phyloP scores from a whole-genome alignment of 1,139 yeast genomes.

The Meyerozyma carpophila region DNA sequence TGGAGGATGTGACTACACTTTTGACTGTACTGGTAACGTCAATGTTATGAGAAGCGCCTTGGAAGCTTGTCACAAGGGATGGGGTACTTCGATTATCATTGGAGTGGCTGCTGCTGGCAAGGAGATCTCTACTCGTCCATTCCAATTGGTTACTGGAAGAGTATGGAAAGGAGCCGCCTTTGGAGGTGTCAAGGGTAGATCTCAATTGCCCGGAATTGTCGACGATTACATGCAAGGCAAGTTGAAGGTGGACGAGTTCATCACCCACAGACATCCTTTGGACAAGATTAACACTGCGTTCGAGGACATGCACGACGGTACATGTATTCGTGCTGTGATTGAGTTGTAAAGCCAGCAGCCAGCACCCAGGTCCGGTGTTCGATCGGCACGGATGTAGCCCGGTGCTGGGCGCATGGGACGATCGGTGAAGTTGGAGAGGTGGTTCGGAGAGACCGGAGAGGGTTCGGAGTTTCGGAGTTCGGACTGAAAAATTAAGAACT shows the following conservation, averaged over 20 bases:
- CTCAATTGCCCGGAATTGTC: constrained; percentile 89
- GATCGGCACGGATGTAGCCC: no score
- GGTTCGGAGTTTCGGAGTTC: no score
- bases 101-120: constrained; percentile 99
- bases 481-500: no score
- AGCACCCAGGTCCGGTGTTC: neutral
- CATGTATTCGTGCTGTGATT: constrained; percentile 89
- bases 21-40: constrained; percentile 97
- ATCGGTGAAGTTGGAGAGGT: no score
- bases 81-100: constrained; percentile 93
- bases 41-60: constrained; percentile 92
- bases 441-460: no score
- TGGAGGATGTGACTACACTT: constrained; percentile 93
- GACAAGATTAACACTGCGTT: constrained; percentile 81
- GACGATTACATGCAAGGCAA: constrained; percentile 78
- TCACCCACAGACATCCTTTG: constrained; percentile 82
- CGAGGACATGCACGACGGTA: constrained; percentile 92
- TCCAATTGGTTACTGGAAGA: constrained; percentile 98
- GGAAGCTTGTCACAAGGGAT: constrained; percentile 97
- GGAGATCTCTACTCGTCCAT: constrained; percentile 94
- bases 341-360: constrained; percentile 27
- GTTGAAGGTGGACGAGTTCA: constrained; percentile 89
- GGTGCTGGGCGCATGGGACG: no score
- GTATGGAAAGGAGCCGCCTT: constrained; percentile 98
- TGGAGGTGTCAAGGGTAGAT: constrained; percentile 97